Evolutionary conservation across 2,329 filamentous ascomycete species (phyloP).

Genomic region (Monilinia aucupariae): DNA sequence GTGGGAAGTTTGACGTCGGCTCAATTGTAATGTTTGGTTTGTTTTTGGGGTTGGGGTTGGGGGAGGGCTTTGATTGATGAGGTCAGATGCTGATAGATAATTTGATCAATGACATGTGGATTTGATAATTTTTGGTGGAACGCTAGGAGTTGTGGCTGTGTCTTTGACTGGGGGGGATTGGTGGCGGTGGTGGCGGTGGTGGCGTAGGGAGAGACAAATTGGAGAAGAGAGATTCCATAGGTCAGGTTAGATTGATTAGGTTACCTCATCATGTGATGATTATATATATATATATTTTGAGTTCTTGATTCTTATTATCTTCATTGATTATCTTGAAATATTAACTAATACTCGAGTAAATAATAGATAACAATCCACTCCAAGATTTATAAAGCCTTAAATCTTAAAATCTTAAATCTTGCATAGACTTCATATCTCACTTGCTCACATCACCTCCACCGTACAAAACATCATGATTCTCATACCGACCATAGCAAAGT

Average conservation of each 20-base stretch:
- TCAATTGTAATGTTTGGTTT: not conserved
- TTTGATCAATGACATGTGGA: constrained; percentile 16
- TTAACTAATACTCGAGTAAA: too few species aligned
- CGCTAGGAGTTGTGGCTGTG: not conserved
- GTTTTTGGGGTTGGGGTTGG: not conserved
- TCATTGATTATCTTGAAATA: too few species aligned
- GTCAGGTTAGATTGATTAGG: not conserved
- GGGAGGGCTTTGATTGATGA: not conserved
- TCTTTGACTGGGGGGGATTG: not conserved
- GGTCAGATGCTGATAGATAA: not conserved
- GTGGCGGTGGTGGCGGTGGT: constrained; percentile 2
- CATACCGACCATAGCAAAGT: too few species aligned
- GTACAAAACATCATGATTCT: too few species aligned
- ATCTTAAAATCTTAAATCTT: too few species aligned
- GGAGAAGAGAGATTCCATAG: constrained; percentile 2
- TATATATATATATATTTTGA: too few species aligned
- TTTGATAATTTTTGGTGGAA: constrained; percentile 10
- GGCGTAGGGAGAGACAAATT: constrained; percentile 14
- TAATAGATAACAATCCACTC: too few species aligned
- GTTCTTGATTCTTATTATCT: too few species aligned
- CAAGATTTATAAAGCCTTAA: too few species aligned
- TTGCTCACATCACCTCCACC: too few species aligned
- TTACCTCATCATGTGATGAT: too few species aligned
- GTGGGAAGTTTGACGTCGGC: not conserved
- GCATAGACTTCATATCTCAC: too few species aligned